These are phyloP conservation scores for Halophytophthora batemanensis DNA, from an alignment of 352 stramenopile genomes.

Conservation along the genomic window DNA sequence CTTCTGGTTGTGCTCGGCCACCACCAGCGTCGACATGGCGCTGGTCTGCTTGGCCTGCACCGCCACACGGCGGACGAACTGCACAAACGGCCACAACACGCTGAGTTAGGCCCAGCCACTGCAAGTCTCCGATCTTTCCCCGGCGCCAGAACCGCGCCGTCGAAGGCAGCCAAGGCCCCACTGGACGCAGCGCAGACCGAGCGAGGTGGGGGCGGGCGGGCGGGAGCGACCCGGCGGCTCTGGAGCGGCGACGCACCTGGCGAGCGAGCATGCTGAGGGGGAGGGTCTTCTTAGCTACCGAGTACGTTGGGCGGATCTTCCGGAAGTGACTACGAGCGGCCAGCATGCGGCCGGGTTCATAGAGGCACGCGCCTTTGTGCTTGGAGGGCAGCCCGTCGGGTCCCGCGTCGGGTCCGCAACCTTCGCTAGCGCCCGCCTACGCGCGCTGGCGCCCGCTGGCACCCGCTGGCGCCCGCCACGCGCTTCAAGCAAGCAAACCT, in stretches of 20 bases:
- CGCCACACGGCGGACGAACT: conserved; percentile 53
- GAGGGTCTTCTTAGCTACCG: not conserved
- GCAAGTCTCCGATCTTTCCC: not conserved
- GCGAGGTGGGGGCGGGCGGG: not conserved
- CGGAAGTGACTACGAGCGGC: conserved; percentile 5
- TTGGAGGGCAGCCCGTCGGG: too few relatives aligned
- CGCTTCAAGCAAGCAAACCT: too few relatives aligned
- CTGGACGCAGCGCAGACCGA: conserved; percentile 4
- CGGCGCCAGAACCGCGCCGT: not conserved
- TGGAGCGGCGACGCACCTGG: conserved; percentile 18
- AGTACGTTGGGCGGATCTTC: conserved; percentile 19
- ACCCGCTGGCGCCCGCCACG: too few relatives aligned
- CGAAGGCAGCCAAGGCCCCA: not conserved
- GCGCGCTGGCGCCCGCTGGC: too few relatives aligned
- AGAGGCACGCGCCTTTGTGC: too few relatives aligned
- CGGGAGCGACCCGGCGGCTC: not conserved
- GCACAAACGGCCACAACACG: not conserved
- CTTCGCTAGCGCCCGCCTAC: too few relatives aligned
- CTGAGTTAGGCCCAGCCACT: not conserved
- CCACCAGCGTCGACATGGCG: conserved; percentile 78
- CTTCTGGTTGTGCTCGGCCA: conserved; percentile 85
- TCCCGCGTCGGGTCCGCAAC: too few relatives aligned
- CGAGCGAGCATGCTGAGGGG: conserved; percentile 29
- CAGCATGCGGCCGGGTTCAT: too few relatives aligned
- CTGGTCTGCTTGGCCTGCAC: conserved; percentile 23